Evolutionary conservation across 768 basidiomycete species (phyloP).

Genomic region (Pulveroboletus frians): DNA sequence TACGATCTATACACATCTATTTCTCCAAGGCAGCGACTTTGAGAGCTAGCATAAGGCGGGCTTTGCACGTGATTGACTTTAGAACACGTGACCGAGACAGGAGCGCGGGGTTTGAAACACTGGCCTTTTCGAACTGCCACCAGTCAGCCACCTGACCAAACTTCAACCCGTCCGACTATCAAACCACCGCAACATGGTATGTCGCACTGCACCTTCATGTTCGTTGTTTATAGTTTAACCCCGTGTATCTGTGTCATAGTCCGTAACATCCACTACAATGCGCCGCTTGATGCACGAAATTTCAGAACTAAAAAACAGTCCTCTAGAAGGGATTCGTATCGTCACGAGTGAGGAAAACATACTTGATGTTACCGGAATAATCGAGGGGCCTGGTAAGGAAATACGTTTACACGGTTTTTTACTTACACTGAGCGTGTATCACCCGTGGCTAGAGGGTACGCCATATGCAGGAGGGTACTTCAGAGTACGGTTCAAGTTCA

Average conservation of each 20-base stretch:
- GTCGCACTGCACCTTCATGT: slow-evolving; percentile 1
- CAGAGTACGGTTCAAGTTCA: slow-evolving; percentile 78
- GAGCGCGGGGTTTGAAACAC: slow-evolving; percentile 25
- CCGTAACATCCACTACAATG: slow-evolving; percentile 52
- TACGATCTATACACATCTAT: slow-evolving; percentile 8
- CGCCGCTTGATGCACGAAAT: slow-evolving; percentile 88
- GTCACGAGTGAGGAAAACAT: slow-evolving; percentile 84
- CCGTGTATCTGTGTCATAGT: slow-evolving; percentile 22
- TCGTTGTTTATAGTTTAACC: neutral
- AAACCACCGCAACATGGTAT: slow-evolving; percentile 20
- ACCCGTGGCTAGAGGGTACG: slow-evolving; percentile 45
- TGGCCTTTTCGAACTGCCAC: slow-evolving; percentile 22
- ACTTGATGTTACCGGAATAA: slow-evolving; percentile 80
- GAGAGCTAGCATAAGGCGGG: slow-evolving; percentile 8
- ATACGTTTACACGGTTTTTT: neutral
- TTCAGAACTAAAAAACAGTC: slow-evolving; percentile 69
- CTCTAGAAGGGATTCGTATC: slow-evolving; percentile 90
- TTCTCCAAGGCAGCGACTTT: neutral
- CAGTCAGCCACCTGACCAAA: slow-evolving; percentile 12
- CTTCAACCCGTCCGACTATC: slow-evolving; percentile 5
- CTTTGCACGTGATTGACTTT: slow-evolving; percentile 23
- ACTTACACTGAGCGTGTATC: slow-evolving; percentile 4
- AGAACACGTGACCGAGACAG: slow-evolving; percentile 22
- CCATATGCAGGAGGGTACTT: slow-evolving; percentile 74
- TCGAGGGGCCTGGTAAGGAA: slow-evolving; percentile 81